phyloP scores from a whole-genome alignment of 768 basidiomycete species.

The Glaciozyma martinii region DNA sequence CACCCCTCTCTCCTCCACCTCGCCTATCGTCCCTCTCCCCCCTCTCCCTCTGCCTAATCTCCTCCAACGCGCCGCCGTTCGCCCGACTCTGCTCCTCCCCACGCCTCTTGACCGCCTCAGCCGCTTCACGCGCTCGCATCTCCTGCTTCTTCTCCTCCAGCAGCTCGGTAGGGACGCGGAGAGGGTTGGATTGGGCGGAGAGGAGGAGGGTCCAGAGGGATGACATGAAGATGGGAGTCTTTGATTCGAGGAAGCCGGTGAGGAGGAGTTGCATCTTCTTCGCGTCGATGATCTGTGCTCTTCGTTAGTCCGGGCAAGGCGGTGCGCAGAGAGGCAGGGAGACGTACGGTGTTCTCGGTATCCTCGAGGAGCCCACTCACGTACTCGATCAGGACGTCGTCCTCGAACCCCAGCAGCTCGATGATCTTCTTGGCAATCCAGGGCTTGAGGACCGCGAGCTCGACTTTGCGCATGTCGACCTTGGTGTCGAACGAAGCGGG shows the following conservation, averaged over 20 bases:
- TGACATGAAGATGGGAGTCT: constrained; percentile 77
- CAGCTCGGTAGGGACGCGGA: constrained; percentile 81
- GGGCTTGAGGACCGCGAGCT: constrained; percentile 77
- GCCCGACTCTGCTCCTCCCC: constrained; percentile 42
- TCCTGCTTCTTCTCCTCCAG: constrained; percentile 89
- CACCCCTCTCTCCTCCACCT: constrained; percentile 45
- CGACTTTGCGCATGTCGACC: constrained; percentile 54
- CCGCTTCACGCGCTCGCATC: constrained; percentile 51
- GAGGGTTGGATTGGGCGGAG: constrained; percentile 79
- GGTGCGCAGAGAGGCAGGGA: neutral
- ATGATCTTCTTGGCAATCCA: constrained; percentile 93
- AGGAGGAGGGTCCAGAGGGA: constrained; percentile 84
- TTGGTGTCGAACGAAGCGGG: constrained; percentile 31
- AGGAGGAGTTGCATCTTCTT: constrained; percentile 92
- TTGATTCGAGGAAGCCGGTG: constrained; percentile 81
- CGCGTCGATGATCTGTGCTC: constrained; percentile 68
- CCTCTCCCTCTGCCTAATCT: constrained; percentile 55
- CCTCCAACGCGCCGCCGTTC: constrained; percentile 56
- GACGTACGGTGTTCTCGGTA: constrained; percentile 63
- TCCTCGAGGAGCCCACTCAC: constrained; percentile 91
- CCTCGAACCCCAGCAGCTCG: constrained; percentile 85
- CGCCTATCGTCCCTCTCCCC: constrained; percentile 61
- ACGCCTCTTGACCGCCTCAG: constrained; percentile 45
- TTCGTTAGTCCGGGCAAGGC: neutral
- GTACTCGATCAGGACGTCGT: constrained; percentile 94